Evolutionary conservation across 2,329 filamentous ascomycete genomes (phyloP), one percentile per base, ranked within the genome.

Genomic region (Endothia cerciana): DNA sequence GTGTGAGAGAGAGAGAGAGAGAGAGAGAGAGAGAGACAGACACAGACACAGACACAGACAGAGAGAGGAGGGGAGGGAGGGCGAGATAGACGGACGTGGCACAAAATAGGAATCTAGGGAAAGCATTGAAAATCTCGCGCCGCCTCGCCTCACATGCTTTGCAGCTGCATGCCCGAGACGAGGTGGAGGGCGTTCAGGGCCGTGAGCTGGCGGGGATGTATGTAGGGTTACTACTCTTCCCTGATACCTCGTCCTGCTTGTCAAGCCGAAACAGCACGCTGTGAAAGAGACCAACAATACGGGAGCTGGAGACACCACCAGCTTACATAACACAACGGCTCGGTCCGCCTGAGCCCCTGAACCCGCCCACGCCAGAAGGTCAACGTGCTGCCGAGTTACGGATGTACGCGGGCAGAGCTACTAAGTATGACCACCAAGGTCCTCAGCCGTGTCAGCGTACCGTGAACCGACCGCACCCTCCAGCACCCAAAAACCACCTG

Each of bases 51-150:
- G 2, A 19, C 15, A 19, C 4, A 19, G 40, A 43, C 15, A 2
- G 10, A 43, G 15, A 43, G 15, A 43, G 10, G 19, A 5, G 43
- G 49, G 3, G 41, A 55, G 19, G 28, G 58, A 28, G 22, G 28
- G 30, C 33, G 41, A 25, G 63, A 63, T 64, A 67, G 62, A 67
- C 55, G 59, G 62, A 53, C 57, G 51, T 56, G 57, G 41, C 62
- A 64, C 58, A 36, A 49, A 60, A 55, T 62, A 67, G 62, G 65
- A 62, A 67, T 67, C 62, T 67, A 64, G 45, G 65, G 62, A 67
- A 53, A 62, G 65, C 65, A 67, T 67, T 60, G 51, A 64, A 67
- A 61, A 62, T 38, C 25, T 60, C 43, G 30, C 43, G 45, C 1
- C 25, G 45, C 7, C 22, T 13, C 10, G n/a, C 40, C 13, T 33